These are phyloP conservation scores for Emergomyces orientalis DNA, from an alignment of 2,329 filamentous ascomycete species.

Conservation along the genomic window DNA sequence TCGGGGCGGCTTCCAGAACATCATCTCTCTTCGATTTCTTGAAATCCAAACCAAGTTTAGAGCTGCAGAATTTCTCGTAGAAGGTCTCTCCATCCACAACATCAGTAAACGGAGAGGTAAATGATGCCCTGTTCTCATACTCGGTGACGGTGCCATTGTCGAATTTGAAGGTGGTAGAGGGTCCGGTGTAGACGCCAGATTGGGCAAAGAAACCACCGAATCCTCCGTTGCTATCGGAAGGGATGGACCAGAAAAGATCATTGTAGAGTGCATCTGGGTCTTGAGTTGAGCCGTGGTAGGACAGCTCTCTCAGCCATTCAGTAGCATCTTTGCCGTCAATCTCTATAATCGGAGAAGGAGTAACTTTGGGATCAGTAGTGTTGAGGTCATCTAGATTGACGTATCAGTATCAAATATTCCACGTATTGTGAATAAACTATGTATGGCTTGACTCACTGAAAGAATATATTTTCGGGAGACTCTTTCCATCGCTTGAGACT, in stretches of 20 bases:
- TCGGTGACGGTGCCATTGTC: constrained; percentile 24
- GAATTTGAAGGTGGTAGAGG: constrained; percentile 23
- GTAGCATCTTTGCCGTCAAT: constrained; percentile 26
- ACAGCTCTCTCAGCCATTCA: constrained; percentile 20
- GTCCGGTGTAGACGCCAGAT: constrained; percentile 20
- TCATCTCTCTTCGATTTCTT: constrained; percentile 3
- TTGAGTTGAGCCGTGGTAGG: constrained; percentile 15
- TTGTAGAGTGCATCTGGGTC: constrained; percentile 29
- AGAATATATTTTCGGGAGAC: constrained; percentile 48
- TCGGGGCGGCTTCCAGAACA: constrained; percentile 7
- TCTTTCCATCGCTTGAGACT: constrained; percentile 50
- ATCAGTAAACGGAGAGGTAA: constrained; percentile 24
- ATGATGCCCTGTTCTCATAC: constrained; percentile 21
- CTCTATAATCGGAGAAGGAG: constrained; percentile 22
- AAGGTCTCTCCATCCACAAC: constrained; percentile 33
- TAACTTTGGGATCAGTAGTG: constrained; percentile 13
- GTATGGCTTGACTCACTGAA: constrained; percentile 10
- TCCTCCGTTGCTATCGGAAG: constrained; percentile 8
- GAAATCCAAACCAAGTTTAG: constrained; percentile 8
- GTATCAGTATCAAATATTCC: background rate
- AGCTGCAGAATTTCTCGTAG: constrained; percentile 31
- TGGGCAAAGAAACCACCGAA: constrained; percentile 11
- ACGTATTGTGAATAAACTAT: background rate
- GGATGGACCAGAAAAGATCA: constrained; percentile 21
- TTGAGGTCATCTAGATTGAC: constrained; percentile 15